Conservation (phyloP, 2,329 filamentous ascomycete genomes). For the Talaromyces atroroseus region DNA sequence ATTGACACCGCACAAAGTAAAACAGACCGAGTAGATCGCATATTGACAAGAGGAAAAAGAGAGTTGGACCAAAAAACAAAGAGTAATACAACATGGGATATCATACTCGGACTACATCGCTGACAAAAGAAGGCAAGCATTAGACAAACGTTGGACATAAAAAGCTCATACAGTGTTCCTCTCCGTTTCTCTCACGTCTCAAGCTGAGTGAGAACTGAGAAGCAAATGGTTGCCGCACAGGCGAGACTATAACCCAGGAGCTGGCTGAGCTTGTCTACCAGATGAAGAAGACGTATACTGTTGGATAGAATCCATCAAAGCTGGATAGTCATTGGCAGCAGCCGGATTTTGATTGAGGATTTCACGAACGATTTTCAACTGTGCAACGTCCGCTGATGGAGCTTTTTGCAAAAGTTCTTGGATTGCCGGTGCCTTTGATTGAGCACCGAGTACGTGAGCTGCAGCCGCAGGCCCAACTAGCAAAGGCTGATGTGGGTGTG, state of each 20-base stretch:
- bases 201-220: background rate
- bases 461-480: slow-evolving; percentile 52
- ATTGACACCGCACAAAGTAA: background rate
- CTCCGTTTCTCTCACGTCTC: background rate
- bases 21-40: background rate
- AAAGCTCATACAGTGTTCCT: too few species aligned
- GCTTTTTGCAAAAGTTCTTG: slow-evolving; percentile 65
- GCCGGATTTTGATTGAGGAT: slow-evolving; percentile 63
- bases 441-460: slow-evolving; percentile 57
- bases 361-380: slow-evolving; percentile 67
- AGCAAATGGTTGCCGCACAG: background rate
- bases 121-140: background rate
- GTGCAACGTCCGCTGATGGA: slow-evolving; percentile 60
- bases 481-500: slow-evolving; percentile 19
- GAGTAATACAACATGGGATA: background rate
- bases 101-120: slow-evolving; percentile 1
- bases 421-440: slow-evolving; percentile 60
- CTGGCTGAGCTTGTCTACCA: slow-evolving; percentile 4
- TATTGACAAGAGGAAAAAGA: background rate
- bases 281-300: slow-evolving; percentile 14
- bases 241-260: background rate
- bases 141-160: background rate
- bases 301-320: slow-evolving; percentile 39
- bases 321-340: slow-evolving; percentile 54
- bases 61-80: too few species aligned